Evolutionary conservation across 2,329 filamentous ascomycete species (phyloP), one percentile per base, ranked within the genome.

Genomic region (Pochonia chlamydosporia): DNA sequence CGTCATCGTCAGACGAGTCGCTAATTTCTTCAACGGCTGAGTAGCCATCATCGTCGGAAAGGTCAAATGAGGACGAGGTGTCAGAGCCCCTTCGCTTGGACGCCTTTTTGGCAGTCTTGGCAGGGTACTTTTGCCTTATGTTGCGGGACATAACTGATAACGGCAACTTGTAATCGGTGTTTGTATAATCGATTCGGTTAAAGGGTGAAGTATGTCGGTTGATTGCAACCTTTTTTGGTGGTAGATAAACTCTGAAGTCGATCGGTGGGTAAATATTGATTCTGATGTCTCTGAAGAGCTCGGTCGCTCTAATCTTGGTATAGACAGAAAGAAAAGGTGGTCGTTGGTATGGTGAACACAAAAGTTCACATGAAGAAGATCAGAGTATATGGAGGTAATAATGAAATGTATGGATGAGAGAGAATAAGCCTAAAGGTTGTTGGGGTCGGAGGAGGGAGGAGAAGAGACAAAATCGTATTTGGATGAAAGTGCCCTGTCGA

Each of bases 21-120:
- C 80, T 87, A 51, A 95, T 85, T 43, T 89, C 81, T 61, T 92
- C 87, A 50, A 95, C 84, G 31, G 76, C 85, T 2, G 82, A 86
- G 64, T 90, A 89, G 47, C 81, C 84, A 43, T 89, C 86, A 49
- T 89, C 86, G 50, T 84, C 81, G 52, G 79, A 85, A 5, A 82
- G 69, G 57, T 79, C 69, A 48, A 78, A 65, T 1, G 78, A 79
- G 3, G 78, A 78, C 5, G 77, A 78, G 5, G 71, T 68, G 56
- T 74, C 70, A 25, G 76, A 80, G 49, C 63, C 68, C 43, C 75
- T 69, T 52, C 78, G 75, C 52, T 64, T 74, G 52, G 65, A 57
- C 41, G 61, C 63, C 62, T 73, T 51, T 43, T 26, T 75, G 62
- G 65, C 63, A 54, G 71, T 69, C 45, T 67, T 65, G 45, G 64